Evolutionary conservation across 352 stramenopile species (phyloP).

Genomic region (Aphanomyces invadans): DNA sequence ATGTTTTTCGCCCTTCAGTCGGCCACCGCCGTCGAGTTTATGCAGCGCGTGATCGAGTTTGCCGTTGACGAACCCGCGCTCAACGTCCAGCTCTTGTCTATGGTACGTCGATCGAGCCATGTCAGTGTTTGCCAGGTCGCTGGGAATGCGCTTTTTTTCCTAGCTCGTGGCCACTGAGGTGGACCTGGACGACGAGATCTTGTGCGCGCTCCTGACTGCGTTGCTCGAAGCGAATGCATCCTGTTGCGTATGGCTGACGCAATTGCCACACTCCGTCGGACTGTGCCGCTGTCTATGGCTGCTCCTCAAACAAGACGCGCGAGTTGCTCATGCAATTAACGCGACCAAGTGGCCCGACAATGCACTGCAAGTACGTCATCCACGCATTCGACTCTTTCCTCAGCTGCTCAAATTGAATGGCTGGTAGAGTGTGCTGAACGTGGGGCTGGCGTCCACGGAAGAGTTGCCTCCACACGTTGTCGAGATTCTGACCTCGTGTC

Average conservation of each 20-base stretch:
- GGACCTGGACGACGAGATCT: neutral
- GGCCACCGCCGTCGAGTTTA: neutral
- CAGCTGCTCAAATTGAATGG: neutral
- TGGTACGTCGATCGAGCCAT: too few relatives aligned
- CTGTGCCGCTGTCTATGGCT: neutral
- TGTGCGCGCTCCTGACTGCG: neutral
- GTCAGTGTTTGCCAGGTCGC: neutral
- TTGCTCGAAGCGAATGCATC: neutral
- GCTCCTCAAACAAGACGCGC: neutral
- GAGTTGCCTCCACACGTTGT: neutral
- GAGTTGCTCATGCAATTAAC: neutral
- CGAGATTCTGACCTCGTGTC: neutral
- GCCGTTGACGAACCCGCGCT: constrained; percentile 1
- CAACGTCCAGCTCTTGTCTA: neutral
- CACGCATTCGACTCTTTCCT: neutral
- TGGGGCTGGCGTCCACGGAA: neutral
- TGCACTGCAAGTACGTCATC: neutral
- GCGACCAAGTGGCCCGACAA: neutral
- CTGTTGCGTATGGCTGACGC: neutral
- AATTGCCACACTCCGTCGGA: neutral
- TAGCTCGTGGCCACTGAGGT: neutral
- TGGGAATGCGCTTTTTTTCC: neutral
- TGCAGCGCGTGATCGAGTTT: neutral
- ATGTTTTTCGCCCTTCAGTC: constrained; percentile 4
- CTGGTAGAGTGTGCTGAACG: neutral